phyloP scores from a whole-genome alignment of 495 filamentous ascomycete species.

The Sphaerosporella brunnea region DNA sequence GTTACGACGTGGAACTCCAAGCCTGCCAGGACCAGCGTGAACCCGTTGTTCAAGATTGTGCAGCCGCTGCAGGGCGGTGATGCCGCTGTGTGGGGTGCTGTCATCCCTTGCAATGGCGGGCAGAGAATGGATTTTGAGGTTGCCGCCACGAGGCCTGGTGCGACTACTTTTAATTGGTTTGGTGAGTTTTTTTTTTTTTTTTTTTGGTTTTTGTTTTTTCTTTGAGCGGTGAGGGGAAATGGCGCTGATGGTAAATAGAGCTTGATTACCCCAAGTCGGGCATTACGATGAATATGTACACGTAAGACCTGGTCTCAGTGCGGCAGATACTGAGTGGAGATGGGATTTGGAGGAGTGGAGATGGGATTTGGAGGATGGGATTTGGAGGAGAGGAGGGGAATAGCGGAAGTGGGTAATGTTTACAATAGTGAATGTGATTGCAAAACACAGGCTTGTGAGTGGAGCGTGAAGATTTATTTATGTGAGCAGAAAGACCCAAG shows the following conservation, averaged over 20 bases:
- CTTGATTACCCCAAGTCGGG: conserved; percentile 2
- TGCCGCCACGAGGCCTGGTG: neutral
- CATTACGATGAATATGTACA: conserved; percentile 4
- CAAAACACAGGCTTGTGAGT: neutral
- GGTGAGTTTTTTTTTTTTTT: neutral
- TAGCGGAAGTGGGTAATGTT: too few species aligned
- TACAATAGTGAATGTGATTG: neutral
- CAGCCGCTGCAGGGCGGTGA: neutral
- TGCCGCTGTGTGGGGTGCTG: neutral
- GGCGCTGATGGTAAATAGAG: too few species aligned
- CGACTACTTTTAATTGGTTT: conserved; percentile 4
- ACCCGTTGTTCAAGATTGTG: neutral
- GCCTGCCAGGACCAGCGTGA: neutral
- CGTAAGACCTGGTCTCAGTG: neutral
- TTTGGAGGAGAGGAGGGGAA: too few species aligned
- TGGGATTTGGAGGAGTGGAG: neutral
- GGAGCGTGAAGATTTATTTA: neutral
- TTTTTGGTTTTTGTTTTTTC: neutral
- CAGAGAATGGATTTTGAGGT: conserved; percentile 7
- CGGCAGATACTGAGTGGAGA: neutral
- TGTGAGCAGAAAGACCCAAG: neutral
- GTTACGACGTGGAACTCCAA: conserved; percentile 1
- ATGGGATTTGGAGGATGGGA: neutral
- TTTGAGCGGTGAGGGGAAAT: too few species aligned
- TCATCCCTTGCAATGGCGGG: conserved; percentile 2